Conservation (phyloP, 2,329 filamentous ascomycete genomes). For the Metarhizium rileyi region DNA sequence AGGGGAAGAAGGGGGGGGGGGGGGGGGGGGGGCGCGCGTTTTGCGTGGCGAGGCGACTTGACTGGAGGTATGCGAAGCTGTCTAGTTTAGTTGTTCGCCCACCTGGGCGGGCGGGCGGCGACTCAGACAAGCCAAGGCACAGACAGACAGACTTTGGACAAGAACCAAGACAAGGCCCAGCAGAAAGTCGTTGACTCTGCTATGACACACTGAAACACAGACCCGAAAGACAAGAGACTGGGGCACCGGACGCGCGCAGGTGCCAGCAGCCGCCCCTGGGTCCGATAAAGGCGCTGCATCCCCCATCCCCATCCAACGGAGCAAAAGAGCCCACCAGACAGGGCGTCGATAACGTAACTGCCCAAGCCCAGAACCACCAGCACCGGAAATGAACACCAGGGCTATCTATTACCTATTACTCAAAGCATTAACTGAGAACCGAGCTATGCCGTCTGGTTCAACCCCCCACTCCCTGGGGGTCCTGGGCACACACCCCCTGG, state of each 20-base stretch:
- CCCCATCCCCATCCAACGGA: too few species aligned
- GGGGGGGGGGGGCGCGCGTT: not conserved
- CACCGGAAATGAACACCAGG: not conserved
- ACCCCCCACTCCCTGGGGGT: not conserved
- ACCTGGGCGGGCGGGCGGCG: not conserved
- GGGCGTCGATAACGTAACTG: not conserved
- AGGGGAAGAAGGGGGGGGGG: not conserved
- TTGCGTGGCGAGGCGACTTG: too few species aligned
- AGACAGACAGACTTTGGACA: not conserved
- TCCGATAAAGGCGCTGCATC: not conserved
- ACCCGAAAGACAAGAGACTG: too few species aligned
- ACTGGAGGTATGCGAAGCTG: too few species aligned
- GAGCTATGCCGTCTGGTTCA: constrained; percentile 10
- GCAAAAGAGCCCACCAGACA: too few species aligned
- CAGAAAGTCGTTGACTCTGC: too few species aligned
- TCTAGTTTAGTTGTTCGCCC: too few species aligned
- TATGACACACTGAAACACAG: too few species aligned
- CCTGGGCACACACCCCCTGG: not conserved
- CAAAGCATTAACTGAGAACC: constrained; percentile 6
- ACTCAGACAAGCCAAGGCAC: not conserved
- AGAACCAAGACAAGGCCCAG: too few species aligned
- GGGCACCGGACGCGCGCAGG: too few species aligned
- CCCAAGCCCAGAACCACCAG: not conserved
- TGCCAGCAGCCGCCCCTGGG: too few species aligned
- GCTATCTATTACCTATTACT: constrained; percentile 6